Evolutionary conservation across 2,329 filamentous ascomycete species (phyloP).

Genomic region (Chlorencoelia australis): DNA sequence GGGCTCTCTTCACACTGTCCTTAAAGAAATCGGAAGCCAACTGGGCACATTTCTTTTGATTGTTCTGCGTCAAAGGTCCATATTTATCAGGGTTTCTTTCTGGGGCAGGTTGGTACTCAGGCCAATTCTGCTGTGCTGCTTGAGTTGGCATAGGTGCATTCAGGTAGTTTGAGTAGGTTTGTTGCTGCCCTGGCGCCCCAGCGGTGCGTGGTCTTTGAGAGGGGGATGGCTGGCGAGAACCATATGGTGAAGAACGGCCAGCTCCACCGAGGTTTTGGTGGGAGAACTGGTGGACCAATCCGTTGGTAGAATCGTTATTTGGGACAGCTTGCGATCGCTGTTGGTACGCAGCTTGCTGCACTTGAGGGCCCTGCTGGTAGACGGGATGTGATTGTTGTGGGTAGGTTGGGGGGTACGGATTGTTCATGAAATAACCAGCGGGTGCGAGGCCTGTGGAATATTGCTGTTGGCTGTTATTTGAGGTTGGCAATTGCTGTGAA

Average conservation of each 20-base stretch:
- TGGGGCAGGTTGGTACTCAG: constrained; percentile 68
- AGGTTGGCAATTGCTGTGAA: constrained; percentile 27
- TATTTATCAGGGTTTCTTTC: constrained; percentile 82
- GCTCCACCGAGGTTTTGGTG: constrained; percentile 85
- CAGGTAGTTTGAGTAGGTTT: constrained; percentile 50
- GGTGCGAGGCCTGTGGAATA: constrained; percentile 38
- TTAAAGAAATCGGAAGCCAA: constrained; percentile 90
- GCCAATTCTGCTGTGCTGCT: constrained; percentile 43
- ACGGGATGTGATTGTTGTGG: constrained; percentile 41
- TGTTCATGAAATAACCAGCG: constrained; percentile 51
- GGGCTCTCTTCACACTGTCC: constrained; percentile 91
- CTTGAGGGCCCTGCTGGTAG: constrained; percentile 37
- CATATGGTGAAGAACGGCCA: constrained; percentile 60
- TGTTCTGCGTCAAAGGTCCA: constrained; percentile 53
- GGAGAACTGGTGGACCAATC: constrained; percentile 89
- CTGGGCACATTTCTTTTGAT: constrained; percentile 60
- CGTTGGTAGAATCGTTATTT: constrained; percentile 77
- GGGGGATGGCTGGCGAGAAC: constrained; percentile 56
- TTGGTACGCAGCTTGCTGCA: constrained; percentile 38
- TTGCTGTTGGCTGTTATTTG: constrained; percentile 30
- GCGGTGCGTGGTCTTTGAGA: constrained; percentile 75
- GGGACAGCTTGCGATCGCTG: constrained; percentile 42
- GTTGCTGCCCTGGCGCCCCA: constrained; percentile 53
- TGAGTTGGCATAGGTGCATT: constrained; percentile 57
- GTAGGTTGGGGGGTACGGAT: constrained; percentile 33